Conservation (phyloP, 805 yeast genomes). For the Yamadazyma laniorum region DNA sequence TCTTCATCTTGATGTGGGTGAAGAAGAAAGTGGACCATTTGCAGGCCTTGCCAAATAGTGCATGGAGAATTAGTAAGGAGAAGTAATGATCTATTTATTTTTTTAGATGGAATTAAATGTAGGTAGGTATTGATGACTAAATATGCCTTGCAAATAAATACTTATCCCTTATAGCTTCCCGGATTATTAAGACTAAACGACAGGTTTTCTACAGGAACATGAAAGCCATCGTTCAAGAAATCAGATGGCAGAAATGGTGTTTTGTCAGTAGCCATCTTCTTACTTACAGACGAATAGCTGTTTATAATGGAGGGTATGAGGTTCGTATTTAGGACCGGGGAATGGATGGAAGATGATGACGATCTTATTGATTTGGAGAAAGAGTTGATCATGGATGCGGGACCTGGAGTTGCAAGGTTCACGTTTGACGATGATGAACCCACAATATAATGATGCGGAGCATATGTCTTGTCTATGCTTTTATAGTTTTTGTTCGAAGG, state of each 20-base stretch:
- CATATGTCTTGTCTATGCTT: constrained; percentile 11
- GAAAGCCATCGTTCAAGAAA: constrained; percentile 35
- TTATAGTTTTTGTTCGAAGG: neutral
- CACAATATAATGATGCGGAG: constrained; percentile 19
- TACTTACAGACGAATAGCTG: constrained; percentile 35
- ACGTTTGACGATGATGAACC: constrained; percentile 6
- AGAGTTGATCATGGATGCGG: constrained; percentile 2
- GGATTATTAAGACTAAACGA: constrained; percentile 9
- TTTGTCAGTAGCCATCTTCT: constrained; percentile 35
- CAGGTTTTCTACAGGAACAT: constrained; percentile 15
- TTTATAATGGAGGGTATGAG: constrained; percentile 41
- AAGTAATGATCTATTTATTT: too few relatives aligned
- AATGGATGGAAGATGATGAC: constrained; percentile 9
- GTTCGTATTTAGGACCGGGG: constrained; percentile 25
- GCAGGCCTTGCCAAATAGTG: constrained; percentile 68
- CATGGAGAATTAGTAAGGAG: constrained; percentile 62
- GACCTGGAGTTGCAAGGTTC: neutral
- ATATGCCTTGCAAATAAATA: too few relatives aligned
- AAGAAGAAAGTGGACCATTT: constrained; percentile 57
- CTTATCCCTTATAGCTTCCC: neutral
- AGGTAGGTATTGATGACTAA: too few relatives aligned
- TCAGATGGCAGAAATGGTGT: constrained; percentile 43
- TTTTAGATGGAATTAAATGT: too few relatives aligned
- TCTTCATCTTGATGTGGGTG: constrained; percentile 66
- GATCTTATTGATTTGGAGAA: constrained; percentile 9